Percentiles rank a stretch among this genome's conserved stretches.
phyloP scores from a whole-genome alignment of 345 rosid species.

The Garcia nutans region DNA sequence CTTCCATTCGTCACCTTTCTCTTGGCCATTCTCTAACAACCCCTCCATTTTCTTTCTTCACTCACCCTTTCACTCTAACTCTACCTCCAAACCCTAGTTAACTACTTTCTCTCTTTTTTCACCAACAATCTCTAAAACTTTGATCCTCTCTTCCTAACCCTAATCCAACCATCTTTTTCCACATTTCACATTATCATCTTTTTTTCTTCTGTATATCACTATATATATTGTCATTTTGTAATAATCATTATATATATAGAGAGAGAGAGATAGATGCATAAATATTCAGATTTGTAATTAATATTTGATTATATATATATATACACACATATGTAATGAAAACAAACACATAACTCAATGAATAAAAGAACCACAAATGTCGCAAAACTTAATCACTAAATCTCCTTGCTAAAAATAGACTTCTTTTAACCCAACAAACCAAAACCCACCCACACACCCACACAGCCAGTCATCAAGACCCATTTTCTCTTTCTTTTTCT shows the following conservation, averaged over 20 bases:
- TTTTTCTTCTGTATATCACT: no score
- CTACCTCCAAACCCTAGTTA: slow-evolving; percentile 7
- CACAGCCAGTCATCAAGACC: not conserved
- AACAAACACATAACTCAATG: slow-evolving; percentile 30
- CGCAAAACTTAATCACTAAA: slow-evolving; percentile 30
- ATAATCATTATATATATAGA: no score
- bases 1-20: slow-evolving; percentile 68
- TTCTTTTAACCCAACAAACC: not conserved
- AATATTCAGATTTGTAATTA: no score
- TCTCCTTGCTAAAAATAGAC: slow-evolving; percentile 44
- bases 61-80: not conserved
- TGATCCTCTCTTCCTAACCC: not conserved
- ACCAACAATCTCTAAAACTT: slow-evolving; percentile 24
- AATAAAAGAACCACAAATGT: slow-evolving; percentile 69
- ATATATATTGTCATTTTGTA: no score
- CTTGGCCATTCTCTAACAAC: slow-evolving; percentile 48
- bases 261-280: no score
- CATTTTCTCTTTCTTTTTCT: slow-evolving; percentile 16
- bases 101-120: not conserved
- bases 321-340: not conserved
- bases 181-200: slow-evolving; percentile 18
- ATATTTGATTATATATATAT: no score
- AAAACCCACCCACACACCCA: not conserved
- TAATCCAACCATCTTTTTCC: slow-evolving; percentile 32
- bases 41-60: slow-evolving; percentile 21